These are phyloP conservation scores for Colletotrichum sp. DNA, from an alignment of 2,329 filamentous ascomycete species.

Conservation along the genomic window DNA sequence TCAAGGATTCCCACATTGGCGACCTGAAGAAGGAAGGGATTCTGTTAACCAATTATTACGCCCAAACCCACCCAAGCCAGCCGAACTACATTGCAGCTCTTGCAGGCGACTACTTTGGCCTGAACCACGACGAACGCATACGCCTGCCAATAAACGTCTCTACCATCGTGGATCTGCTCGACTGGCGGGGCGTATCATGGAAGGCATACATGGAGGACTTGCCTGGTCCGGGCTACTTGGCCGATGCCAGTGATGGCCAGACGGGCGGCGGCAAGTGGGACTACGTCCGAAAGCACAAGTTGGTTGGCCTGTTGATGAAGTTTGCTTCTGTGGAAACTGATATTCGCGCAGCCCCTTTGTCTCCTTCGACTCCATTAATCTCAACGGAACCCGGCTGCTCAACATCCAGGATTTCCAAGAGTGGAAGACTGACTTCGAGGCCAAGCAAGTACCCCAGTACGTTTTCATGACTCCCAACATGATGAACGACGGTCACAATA, in stretches of 20 bases:
- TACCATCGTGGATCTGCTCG: slow-evolving; percentile 38
- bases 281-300: slow-evolving; percentile 26
- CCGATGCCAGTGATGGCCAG: slow-evolving; percentile 38
- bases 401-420: slow-evolving; percentile 67
- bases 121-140: slow-evolving; percentile 49
- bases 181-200: slow-evolving; percentile 33
- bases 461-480: slow-evolving; percentile 68
- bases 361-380: slow-evolving; percentile 45
- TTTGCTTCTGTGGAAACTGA: background rate
- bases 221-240: slow-evolving; percentile 46
- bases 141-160: slow-evolving; percentile 47
- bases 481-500: slow-evolving; percentile 70
- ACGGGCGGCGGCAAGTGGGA: slow-evolving; percentile 32
- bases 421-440: slow-evolving; percentile 63
- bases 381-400: slow-evolving; percentile 51
- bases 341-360: slow-evolving; percentile 41
- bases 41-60: slow-evolving; percentile 48
- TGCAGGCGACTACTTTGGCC: slow-evolving; percentile 52
- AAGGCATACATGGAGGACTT: slow-evolving; percentile 38
- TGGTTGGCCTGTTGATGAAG: background rate
- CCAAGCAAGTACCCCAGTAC: slow-evolving; percentile 67
- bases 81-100: slow-evolving; percentile 53
- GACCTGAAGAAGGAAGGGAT: slow-evolving; percentile 49
- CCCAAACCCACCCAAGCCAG: slow-evolving; percentile 50
- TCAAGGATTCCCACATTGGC: slow-evolving; percentile 41